These are phyloP conservation scores for Lunularia cruciata DNA, from an alignment of 225 moss, liverwort and hornwort species.

Conservation along the genomic window DNA sequence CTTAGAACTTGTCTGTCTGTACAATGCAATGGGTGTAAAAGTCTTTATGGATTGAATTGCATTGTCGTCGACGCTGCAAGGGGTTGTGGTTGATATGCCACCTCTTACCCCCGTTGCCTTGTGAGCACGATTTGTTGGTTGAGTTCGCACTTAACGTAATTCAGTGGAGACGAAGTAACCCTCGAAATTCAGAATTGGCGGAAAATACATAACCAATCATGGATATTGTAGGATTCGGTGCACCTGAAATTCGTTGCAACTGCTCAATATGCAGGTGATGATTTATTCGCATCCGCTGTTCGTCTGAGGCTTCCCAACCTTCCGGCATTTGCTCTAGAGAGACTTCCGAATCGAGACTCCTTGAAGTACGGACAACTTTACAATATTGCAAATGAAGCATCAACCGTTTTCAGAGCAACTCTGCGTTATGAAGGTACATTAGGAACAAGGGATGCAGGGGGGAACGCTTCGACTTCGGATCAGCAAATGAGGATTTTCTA, in stretches of 20 bases:
- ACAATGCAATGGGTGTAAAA: no score
- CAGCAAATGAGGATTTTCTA: no score
- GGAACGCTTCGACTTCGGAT: no score
- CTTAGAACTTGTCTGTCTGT: no score
- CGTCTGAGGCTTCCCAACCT: constrained; percentile 60
- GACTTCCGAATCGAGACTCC: constrained; percentile 85
- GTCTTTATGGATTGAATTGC: no score
- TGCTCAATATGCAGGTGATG: constrained; percentile 57
- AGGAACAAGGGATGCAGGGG: no score
- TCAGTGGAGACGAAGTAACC: not conserved
- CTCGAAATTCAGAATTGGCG: no score
- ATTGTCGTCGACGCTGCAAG: not conserved
- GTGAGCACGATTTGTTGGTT: not conserved
- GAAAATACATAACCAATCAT: no score
- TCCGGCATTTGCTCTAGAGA: constrained; percentile 79
- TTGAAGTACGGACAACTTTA: constrained; percentile 77
- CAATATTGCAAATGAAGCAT: constrained; percentile 73
- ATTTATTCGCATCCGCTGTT: constrained; percentile 67
- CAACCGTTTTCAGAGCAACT: constrained; percentile 85
- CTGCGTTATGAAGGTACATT: constrained; percentile 64
- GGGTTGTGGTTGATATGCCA: not conserved
- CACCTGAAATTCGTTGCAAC: not conserved
- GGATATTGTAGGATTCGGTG: no score
- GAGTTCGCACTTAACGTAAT: not conserved
- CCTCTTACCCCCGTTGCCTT: not conserved